These are phyloP conservation scores for Pseudocercospora cruenta DNA, from an alignment of 2,329 filamentous ascomycete genomes.

Conservation along the genomic window DNA sequence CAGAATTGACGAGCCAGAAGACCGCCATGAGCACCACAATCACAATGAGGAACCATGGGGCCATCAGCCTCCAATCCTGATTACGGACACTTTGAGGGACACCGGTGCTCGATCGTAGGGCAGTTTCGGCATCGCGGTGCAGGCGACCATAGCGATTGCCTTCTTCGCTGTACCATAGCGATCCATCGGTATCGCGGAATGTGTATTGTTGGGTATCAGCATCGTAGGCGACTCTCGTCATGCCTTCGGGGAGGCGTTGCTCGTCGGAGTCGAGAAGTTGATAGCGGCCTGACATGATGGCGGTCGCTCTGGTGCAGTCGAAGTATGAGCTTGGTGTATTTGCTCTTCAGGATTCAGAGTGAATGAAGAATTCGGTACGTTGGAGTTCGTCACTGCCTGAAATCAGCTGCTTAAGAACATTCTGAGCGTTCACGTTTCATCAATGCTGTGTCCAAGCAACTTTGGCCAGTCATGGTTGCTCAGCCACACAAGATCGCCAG, in stretches of 20 bases:
- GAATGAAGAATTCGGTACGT: not conserved
- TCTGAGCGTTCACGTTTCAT: too few species aligned
- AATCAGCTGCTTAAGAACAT: too few species aligned
- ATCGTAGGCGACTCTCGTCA: slow-evolving; percentile 26
- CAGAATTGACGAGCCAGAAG: slow-evolving; percentile 21
- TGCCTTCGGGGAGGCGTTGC: slow-evolving; percentile 14
- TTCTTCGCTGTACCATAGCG: slow-evolving; percentile 18
- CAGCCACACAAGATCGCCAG: too few species aligned
- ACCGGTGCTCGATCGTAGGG: slow-evolving; percentile 13
- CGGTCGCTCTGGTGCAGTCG: not conserved
- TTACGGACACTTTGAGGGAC: slow-evolving; percentile 6
- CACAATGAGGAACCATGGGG: slow-evolving; percentile 21
- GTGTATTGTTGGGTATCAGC: slow-evolving; percentile 26
- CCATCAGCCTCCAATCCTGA: slow-evolving; percentile 20
- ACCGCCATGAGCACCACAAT: slow-evolving; percentile 16
- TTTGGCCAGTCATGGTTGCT: too few species aligned
- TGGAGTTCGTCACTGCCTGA: not conserved
- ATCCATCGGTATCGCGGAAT: slow-evolving; percentile 11
- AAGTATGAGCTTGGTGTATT: not conserved
- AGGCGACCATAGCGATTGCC: slow-evolving; percentile 21
- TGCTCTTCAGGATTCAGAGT: too few species aligned
- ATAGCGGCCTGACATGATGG: not conserved
- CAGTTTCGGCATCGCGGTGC: slow-evolving; percentile 9
- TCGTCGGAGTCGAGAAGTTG: not conserved
- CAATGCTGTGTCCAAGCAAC: too few species aligned